These are phyloP conservation scores for Anisodus acutangulus DNA, from an alignment of 257 asterid genomes.

Conservation along the genomic window DNA sequence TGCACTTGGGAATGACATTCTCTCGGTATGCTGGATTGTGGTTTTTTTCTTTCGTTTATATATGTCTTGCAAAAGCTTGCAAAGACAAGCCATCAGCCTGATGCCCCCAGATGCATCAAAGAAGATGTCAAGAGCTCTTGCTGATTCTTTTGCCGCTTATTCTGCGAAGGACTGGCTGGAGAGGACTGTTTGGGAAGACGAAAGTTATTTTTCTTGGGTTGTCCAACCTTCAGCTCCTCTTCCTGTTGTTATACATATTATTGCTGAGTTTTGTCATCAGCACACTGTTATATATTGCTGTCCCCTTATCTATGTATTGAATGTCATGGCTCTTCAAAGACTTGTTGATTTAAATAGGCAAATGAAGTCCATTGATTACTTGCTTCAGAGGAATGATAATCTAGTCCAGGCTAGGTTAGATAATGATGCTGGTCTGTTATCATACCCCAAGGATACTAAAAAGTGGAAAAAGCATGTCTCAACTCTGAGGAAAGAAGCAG, in stretches of 20 bases:
- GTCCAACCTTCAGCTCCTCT: constrained; percentile 64
- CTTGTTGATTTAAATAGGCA: constrained; percentile 75
- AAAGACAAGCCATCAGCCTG: constrained; percentile 62
- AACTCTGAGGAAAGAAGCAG: constrained; percentile 68
- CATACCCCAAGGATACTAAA: constrained; percentile 50
- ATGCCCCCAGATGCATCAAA: constrained; percentile 68
- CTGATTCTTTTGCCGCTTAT: constrained; percentile 59
- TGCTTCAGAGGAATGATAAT: constrained; percentile 58
- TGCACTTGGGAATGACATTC: constrained; percentile 39
- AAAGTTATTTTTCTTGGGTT: constrained; percentile 73
- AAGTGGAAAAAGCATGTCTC: constrained; percentile 56
- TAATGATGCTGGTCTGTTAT: constrained; percentile 50
- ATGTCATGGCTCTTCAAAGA: constrained; percentile 76
- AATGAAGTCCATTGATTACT: constrained; percentile 65
- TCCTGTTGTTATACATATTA: constrained; percentile 53
- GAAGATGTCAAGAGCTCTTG: constrained; percentile 63
- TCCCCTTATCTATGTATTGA: constrained; percentile 69
- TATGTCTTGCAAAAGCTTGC: constrained; percentile 71
- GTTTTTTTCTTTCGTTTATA: constrained; percentile 66
- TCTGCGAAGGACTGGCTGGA: constrained; percentile 83
- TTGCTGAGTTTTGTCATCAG: constrained; percentile 59
- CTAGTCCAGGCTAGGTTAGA: constrained; percentile 41
- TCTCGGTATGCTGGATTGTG: constrained; percentile 62
- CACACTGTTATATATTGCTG: constrained; percentile 56
- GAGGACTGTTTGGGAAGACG: constrained; percentile 47